Base-by-base conservation (phyloP, 345 rosid species). In the Crucihimalaya himalaica region DNA sequence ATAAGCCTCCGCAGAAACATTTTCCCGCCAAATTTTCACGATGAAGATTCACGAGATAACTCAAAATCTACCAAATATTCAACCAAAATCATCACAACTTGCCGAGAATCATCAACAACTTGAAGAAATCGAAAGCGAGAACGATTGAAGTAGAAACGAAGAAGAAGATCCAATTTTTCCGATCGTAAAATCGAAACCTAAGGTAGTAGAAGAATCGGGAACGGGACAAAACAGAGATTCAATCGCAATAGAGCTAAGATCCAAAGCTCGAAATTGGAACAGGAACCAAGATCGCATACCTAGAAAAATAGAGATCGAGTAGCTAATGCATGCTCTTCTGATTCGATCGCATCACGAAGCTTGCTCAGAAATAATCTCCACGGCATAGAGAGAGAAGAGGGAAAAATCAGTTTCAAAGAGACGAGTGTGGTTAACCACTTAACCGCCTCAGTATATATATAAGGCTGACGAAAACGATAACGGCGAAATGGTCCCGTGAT, bases 21-120 rank as follows among this genome's bases (percentile, higher is more conserved):
- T 75, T 75, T 62, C 70, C 58, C 79, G 79, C 79, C 79, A 75
- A 68, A 69, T 43, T 42, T 42, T 43, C 42, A 47, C 23, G 32
- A 51, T 8, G 20, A 12, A 6, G 54, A 68, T 52, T 68, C 52
- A 43, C 18, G 50, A 52, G 42, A 68, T 2, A 14, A 58, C 5
- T 32, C 50, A 51, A 21, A 53, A 11, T 68, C 39, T 6, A 46
- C 58, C 13, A 23, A 13, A 4, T 11, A 45, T 12, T 43, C 64
- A 15, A 2, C 14, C 5, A 14, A 56, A 13, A 0, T 2, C 27
- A 1, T 15, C 5, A 23, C 25, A 23, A 23, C 25, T 23, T 23
- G 25, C 25, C 25, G 25, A 23, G 25, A 40, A 28, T 5, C 48
- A 52, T 51, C 56, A 52, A 18, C 13, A 53, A 25, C 13, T 7